A percentile compares a stretch with the other conserved stretches of the same genome.
These are phyloP conservation scores for Torulaspora maleeae DNA, from an alignment of 805 yeast genomes.

Conservation along the genomic window DNA sequence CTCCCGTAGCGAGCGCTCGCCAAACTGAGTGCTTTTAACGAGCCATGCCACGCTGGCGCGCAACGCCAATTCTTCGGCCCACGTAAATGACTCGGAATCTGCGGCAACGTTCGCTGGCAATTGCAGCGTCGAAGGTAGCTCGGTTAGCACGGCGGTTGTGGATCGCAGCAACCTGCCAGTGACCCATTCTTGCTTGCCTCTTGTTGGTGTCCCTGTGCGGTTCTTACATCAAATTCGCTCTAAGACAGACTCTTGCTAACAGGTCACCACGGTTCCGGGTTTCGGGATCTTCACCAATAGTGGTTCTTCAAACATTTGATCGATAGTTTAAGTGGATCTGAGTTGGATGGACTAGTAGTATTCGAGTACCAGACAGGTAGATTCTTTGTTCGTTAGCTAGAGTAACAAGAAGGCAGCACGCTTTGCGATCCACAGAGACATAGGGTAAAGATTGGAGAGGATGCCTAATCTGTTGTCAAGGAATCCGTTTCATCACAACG, in stretches of 20 bases:
- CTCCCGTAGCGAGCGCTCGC: too few relatives aligned
- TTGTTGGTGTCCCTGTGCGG: background rate
- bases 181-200: background rate
- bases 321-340: background rate
- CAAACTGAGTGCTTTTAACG: background rate
- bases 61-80: background rate
- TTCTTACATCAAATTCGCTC: background rate
- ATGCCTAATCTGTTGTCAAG: constrained; percentile 32
- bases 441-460: background rate
- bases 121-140: background rate
- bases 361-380: background rate
- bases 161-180: background rate
- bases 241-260: background rate
- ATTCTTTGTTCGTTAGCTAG: too few relatives aligned
- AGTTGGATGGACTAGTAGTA: background rate
- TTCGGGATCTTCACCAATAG: background rate
- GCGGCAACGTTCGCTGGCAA: background rate
- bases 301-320: background rate
- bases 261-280: background rate
- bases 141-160: background rate
- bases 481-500: constrained; percentile 28
- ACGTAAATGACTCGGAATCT: constrained; percentile 1
- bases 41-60: background rate
- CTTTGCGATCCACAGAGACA: background rate
- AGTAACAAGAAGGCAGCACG: too few relatives aligned